A percentile compares a stretch with the other conserved stretches of the same genome.
These are phyloP conservation scores for Geopyxis carbonaria DNA, from an alignment of 495 filamentous ascomycete genomes.

Conservation along the genomic window DNA sequence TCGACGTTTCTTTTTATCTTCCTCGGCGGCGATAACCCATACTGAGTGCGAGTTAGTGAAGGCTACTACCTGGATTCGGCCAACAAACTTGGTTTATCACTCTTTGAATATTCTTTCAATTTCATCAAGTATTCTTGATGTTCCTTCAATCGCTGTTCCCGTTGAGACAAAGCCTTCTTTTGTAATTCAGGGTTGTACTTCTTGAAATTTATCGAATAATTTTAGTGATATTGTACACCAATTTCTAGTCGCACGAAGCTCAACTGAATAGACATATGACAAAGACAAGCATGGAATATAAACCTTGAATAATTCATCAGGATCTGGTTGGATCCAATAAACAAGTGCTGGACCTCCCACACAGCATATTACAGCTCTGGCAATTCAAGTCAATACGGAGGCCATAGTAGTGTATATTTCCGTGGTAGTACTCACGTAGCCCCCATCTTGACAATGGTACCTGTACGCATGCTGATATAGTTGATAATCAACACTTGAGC, in stretches of 20 bases:
- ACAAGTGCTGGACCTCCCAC: constrained; percentile 76
- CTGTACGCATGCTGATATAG: constrained; percentile 18
- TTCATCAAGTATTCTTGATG: constrained; percentile 71
- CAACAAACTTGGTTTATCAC: constrained; percentile 60
- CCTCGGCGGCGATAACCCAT: constrained; percentile 56
- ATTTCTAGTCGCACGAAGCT: too few species aligned
- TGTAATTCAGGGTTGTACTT: constrained; percentile 88
- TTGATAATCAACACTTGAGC: too few species aligned
- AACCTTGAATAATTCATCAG: constrained; percentile 73
- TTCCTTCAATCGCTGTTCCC: constrained; percentile 56
- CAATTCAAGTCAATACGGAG: constrained; percentile 8
- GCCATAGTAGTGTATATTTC: constrained; percentile 5
- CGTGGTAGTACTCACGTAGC: constrained; percentile 40
- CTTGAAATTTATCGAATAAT: too few species aligned
- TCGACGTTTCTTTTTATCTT: constrained; percentile 38
- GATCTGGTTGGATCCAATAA: constrained; percentile 62
- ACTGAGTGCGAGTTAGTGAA: too few species aligned
- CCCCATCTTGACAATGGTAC: constrained; percentile 36
- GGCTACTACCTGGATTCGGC: too few species aligned
- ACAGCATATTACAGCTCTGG: constrained; percentile 48
- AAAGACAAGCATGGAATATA: too few species aligned
- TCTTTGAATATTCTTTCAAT: constrained; percentile 79
- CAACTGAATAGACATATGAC: too few species aligned
- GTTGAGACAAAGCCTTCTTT: constrained; percentile 57
- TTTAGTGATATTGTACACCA: too few species aligned